A percentile compares a stretch with the other conserved stretches of the same genome.
Evolutionary conservation across 257 asterid species (phyloP).

Genomic region (Thymus mandschuricus): DNA sequence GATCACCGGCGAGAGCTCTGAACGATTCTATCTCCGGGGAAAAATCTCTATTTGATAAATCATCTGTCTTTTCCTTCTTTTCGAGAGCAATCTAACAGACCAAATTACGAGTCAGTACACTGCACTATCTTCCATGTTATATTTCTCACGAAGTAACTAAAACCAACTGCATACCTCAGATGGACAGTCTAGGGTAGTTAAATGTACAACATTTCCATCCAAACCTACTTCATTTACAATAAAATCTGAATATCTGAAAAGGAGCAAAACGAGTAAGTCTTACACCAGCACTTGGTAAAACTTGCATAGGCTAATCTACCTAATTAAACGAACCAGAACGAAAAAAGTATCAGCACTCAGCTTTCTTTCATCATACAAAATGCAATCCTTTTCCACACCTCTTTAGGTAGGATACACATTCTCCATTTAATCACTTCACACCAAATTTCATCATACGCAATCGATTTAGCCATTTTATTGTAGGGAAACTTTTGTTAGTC

Average conservation of each 20-base stretch:
- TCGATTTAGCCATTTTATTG: too few species aligned
- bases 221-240: slow-evolving; percentile 92
- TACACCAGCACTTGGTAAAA: slow-evolving; percentile 6
- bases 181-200: slow-evolving; percentile 75
- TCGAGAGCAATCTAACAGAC: slow-evolving; percentile 58
- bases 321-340: slow-evolving; percentile 11
- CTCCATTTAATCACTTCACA: too few species aligned
- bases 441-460: too few species aligned
- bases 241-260: slow-evolving; percentile 86
- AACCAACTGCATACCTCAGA: slow-evolving; percentile 54
- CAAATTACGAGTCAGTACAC: slow-evolving; percentile 27
- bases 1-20: slow-evolving; percentile 76
- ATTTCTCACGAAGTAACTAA: slow-evolving; percentile 11
- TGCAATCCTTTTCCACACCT: neutral
- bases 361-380: neutral
- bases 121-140: slow-evolving; percentile 26
- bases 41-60: slow-evolving; percentile 54
- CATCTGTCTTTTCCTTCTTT: slow-evolving; percentile 51
- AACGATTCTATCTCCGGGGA: slow-evolving; percentile 71
- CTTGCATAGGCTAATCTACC: neutral
- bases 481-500: too few species aligned
- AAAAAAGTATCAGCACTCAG: neutral
- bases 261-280: slow-evolving; percentile 22
- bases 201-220: slow-evolving; percentile 80
- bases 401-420: too few species aligned